These are phyloP conservation scores for Mycena amicta DNA, from an alignment of 768 basidiomycete species.

Conservation along the genomic window DNA sequence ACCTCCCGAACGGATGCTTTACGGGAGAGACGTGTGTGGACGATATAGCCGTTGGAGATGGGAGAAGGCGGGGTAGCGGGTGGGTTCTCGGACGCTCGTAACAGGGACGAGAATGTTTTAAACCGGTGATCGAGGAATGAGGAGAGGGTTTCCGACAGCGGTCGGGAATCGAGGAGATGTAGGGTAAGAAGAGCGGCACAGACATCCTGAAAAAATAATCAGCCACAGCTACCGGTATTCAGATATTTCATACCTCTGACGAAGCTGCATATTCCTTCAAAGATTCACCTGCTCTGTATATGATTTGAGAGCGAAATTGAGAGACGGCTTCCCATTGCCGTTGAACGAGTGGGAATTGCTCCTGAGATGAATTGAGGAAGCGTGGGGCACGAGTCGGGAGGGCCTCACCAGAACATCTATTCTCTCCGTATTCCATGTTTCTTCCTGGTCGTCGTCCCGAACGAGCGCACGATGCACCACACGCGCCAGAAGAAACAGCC, in stretches of 20 bases:
- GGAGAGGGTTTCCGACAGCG: slow-evolving; percentile 70
- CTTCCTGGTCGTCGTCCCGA: slow-evolving; percentile 62
- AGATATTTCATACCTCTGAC: slow-evolving; percentile 45
- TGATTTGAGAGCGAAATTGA: slow-evolving; percentile 86
- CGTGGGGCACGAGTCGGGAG: not conserved
- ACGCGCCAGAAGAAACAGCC: slow-evolving; percentile 83
- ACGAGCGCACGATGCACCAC: slow-evolving; percentile 81
- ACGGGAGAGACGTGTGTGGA: slow-evolving; percentile 25
- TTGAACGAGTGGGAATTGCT: slow-evolving; percentile 85
- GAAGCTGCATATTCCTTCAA: slow-evolving; percentile 63
- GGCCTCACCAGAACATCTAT: slow-evolving; percentile 62
- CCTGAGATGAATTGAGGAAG: slow-evolving; percentile 42
- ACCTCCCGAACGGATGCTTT: slow-evolving; percentile 51
- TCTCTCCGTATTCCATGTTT: slow-evolving; percentile 58
- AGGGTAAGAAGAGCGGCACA: slow-evolving; percentile 82
- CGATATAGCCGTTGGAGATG: slow-evolving; percentile 38
- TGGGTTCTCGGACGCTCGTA: slow-evolving; percentile 36
- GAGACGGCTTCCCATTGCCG: slow-evolving; percentile 92
- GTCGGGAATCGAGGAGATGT: slow-evolving; percentile 86
- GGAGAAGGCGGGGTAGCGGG: slow-evolving; percentile 16
- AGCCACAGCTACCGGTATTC: slow-evolving; percentile 4
- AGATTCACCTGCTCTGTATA: slow-evolving; percentile 84
- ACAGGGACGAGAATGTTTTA: slow-evolving; percentile 52
- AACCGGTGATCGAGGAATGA: slow-evolving; percentile 74
- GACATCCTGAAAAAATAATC: slow-evolving; percentile 49